phyloP scores from a whole-genome alignment of 2,329 filamentous ascomycete genomes.

The Blastomyces silverae region DNA sequence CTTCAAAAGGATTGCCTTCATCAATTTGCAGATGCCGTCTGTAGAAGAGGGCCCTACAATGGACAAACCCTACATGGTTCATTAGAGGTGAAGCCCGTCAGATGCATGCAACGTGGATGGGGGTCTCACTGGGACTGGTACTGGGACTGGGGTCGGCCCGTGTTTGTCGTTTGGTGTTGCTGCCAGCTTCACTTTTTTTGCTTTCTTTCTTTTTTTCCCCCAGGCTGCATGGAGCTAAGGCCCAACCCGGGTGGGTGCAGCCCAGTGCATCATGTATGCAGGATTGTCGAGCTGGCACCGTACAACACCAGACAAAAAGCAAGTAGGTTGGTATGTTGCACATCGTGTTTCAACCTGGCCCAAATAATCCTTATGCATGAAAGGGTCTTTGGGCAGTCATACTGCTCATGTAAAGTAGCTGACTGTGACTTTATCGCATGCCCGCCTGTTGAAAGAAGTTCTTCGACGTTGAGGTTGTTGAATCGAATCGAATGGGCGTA shows the following conservation, averaged over 20 bases:
- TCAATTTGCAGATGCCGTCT: not conserved
- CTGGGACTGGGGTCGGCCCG: not conserved
- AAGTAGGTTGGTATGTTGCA: not conserved
- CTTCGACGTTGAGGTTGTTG: not conserved
- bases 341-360: not conserved
- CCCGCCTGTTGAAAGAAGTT: not conserved
- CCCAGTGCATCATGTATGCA: not conserved
- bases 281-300: slow-evolving; percentile 9
- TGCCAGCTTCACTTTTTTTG: not conserved
- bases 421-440: not conserved
- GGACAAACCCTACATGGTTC: not conserved
- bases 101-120: not conserved
- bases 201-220: not conserved
- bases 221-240: not conserved
- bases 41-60: not conserved
- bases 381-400: slow-evolving; percentile 1
- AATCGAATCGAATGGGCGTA: too few species aligned
- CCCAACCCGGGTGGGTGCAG: not conserved
- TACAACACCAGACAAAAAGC: not conserved
- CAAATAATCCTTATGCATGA: not conserved
- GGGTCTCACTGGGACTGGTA: not conserved
- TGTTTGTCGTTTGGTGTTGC: slow-evolving; percentile 3
- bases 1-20: not conserved
- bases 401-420: not conserved
- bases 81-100: not conserved